A percentile compares a stretch with the other conserved stretches of the same genome.
Conservation (phyloP, 495 filamentous ascomycete species). For the Aspergillus sclerotioniger region DNA sequence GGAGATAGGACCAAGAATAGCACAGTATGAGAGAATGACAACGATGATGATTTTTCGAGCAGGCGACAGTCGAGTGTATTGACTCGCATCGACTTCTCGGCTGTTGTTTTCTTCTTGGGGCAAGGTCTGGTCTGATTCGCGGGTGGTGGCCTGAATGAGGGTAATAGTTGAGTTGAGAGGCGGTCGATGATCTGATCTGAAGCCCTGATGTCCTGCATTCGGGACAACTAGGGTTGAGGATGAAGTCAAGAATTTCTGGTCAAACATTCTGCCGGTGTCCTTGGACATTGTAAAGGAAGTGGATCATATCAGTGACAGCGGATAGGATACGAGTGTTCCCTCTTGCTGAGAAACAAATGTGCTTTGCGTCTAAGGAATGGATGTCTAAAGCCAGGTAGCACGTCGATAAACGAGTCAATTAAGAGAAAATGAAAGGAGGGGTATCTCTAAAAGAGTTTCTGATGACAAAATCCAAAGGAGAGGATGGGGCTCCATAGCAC, state of each 20-base stretch:
- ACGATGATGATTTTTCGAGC: constrained; percentile 60
- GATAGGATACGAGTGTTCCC: background rate
- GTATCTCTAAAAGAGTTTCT: background rate
- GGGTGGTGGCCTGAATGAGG: constrained; percentile 14
- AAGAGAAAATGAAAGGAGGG: constrained; percentile 1
- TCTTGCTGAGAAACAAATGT: background rate
- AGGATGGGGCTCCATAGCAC: background rate
- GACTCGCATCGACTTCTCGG: constrained; percentile 39
- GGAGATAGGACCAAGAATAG: constrained; percentile 66
- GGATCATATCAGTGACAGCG: constrained; percentile 2
- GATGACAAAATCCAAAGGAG: background rate
- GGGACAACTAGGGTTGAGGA: constrained; percentile 10
- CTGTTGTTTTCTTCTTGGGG: constrained; percentile 14
- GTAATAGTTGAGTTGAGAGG: constrained; percentile 11
- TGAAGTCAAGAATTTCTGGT: constrained; percentile 8
- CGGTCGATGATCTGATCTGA: constrained; percentile 2
- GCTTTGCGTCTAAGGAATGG: background rate
- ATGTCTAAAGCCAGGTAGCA: background rate
- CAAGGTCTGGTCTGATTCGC: constrained; percentile 10
- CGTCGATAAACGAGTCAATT: background rate
- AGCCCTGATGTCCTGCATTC: constrained; percentile 7
- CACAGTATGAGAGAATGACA: constrained; percentile 61
- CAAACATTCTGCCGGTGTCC: constrained; percentile 5
- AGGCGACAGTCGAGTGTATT: constrained; percentile 53
- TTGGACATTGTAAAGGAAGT: background rate